Conservation (phyloP, 2,329 filamentous ascomycete genomes). For the Aspergillus brasiliensis region DNA sequence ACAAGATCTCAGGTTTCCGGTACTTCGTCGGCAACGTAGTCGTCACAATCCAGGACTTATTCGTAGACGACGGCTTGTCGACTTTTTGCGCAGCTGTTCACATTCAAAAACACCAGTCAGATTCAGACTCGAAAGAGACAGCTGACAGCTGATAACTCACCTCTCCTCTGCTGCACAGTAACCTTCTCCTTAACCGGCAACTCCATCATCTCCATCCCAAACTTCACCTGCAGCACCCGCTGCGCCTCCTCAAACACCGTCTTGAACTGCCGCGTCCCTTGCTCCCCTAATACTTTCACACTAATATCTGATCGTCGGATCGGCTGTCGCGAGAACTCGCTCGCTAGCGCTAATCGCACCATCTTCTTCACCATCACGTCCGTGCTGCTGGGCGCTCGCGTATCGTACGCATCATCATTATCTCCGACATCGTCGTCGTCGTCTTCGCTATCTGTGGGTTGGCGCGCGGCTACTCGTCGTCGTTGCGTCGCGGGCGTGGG, state of each 20-base stretch:
- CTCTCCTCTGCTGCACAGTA: constrained; percentile 76
- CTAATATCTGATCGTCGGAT: constrained; percentile 62
- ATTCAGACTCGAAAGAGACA: too few relatives aligned
- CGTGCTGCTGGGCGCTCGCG: constrained; percentile 31
- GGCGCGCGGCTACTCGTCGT: constrained; percentile 18
- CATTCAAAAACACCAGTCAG: background rate
- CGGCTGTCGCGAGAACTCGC: constrained; percentile 61
- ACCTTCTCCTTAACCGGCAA: constrained; percentile 79
- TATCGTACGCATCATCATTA: constrained; percentile 18
- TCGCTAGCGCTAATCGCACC: constrained; percentile 62
- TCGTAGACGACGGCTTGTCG: constrained; percentile 49
- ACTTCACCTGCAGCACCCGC: constrained; percentile 66
- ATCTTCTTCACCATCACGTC: constrained; percentile 60
- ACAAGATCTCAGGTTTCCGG: constrained; percentile 66
- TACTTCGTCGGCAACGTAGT: constrained; percentile 71
- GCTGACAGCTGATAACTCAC: too few relatives aligned
- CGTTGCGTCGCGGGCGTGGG: constrained; percentile 11
- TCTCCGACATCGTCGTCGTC: constrained; percentile 22
- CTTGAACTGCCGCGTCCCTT: constrained; percentile 71
- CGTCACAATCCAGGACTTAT: constrained; percentile 75
- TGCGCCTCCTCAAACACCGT: constrained; percentile 77
- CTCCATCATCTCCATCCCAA: constrained; percentile 92
- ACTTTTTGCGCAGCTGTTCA: constrained; percentile 53
- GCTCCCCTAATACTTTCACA: constrained; percentile 69
- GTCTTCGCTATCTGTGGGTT: constrained; percentile 12